A percentile compares a stretch with the other conserved stretches of the same genome.
Conservation (phyloP, 2,329 filamentous ascomycete genomes). For the Phialophora chinensis region DNA sequence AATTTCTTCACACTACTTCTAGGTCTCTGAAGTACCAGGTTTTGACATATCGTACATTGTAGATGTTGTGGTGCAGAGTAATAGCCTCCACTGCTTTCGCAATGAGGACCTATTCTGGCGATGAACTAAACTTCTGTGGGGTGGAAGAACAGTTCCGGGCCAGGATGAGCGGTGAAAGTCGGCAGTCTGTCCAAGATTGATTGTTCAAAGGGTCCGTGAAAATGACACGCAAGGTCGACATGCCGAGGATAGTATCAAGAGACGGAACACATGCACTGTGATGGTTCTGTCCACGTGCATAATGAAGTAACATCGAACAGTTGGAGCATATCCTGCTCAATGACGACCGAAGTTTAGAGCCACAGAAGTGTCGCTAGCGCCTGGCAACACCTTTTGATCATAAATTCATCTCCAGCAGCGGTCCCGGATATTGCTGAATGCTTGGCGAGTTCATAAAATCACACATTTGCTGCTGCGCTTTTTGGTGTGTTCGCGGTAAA, state of each 20-base stretch:
- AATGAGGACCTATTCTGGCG: not conserved
- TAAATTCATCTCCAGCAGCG: conserved; percentile 24
- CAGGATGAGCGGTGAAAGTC: conserved; percentile 18
- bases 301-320: conserved; percentile 6
- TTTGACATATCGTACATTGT: conserved; percentile 18
- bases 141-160: conserved; percentile 14
- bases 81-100: conserved; percentile 5
- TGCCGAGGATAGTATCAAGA: conserved; percentile 11
- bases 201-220: not conserved
- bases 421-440: not conserved
- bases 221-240: conserved; percentile 1
- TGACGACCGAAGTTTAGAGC: conserved; percentile 1
- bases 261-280: not conserved
- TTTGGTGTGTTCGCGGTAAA: conserved; percentile 35
- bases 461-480: conserved; percentile 36
- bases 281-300: conserved; percentile 2
- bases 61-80: conserved; percentile 11
- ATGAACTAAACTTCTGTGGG: conserved; percentile 2
- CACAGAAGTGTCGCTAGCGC: conserved; percentile 14
- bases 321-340: not conserved
- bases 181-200: conserved; percentile 1
- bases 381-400: conserved; percentile 12
- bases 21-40: not conserved
- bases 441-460: conserved; percentile 35
- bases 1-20: conserved; percentile 3